Evolutionary conservation across 306 rosid genomes (phyloP), one percentile per base, ranked within the genome.

Genomic region (Senna siamea): DNA sequence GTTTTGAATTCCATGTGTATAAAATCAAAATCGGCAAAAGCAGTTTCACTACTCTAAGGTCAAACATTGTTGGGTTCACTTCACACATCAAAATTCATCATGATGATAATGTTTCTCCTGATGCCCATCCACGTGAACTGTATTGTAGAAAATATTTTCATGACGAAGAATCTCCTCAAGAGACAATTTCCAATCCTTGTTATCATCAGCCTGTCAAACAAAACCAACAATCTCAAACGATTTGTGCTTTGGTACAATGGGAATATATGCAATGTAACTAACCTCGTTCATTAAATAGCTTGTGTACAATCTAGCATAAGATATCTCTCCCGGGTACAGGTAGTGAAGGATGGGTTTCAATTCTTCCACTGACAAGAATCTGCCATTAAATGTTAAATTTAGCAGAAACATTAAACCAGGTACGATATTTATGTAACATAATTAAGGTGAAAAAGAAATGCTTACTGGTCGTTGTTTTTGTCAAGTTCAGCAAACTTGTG

Each of bases 261-360:
- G n/a, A n/a, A n/a, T n/a, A n/a, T n/a, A n/a, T n/a, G n/a, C n/a
- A n/a, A n/a, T n/a, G 37, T 32, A 13, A 75, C 82, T 69, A 2
- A 89, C 96, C 96, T 90, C 81, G 35, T 77, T 73, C 50, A 93
- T 86, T 48, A 93, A 82, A 79, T 78, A 81, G 37, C 35, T 62
- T 10, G 94, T 65, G 72, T 80, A 87, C 80, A 88, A 85, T 35
- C 82, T 86, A 55, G 93, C 88, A 69, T 79, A 72, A 48, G 89
- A 83, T 40, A 87, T 23, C 75, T 92, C 94, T 82, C 96, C 98
- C 1, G 98, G 92, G 63, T 85, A 79, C 41, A 88, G 69, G 37
- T 85, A 89, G 58, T 66, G 81, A 30, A 85, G 55, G 18, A 88
- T 44, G 0, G 98, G 91, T 20, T 70, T 71, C 69, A 90, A 57